Evolutionary conservation across 805 yeast genomes (phyloP).

Genomic region (Yamadazyma olivae): DNA sequence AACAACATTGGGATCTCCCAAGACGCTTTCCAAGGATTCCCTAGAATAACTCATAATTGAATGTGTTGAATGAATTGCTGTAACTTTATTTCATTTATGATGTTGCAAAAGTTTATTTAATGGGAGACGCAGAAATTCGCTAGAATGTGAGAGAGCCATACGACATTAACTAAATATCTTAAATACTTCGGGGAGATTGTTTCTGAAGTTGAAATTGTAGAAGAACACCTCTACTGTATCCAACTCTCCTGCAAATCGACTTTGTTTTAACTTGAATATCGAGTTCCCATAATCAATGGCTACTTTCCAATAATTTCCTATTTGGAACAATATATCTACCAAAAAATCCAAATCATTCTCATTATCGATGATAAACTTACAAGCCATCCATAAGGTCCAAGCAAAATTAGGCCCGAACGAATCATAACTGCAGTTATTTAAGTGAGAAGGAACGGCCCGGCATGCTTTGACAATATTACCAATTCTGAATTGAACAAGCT

Average conservation of each 20-base stretch:
- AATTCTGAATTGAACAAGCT: conserved; percentile 1
- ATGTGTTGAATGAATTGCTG: too few species aligned
- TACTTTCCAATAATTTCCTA: conserved; percentile 2
- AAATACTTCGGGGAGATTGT: too few species aligned
- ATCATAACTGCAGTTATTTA: neutral
- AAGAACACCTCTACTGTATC: too few species aligned
- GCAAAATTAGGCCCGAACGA: conserved; percentile 4
- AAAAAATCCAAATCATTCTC: conserved; percentile 1
- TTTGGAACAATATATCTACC: conserved; percentile 1
- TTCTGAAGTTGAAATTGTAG: too few species aligned
- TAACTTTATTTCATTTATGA: too few species aligned
- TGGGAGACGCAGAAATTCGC: too few species aligned
- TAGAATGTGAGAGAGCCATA: too few species aligned
- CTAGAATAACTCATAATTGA: too few species aligned
- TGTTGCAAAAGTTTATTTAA: too few species aligned
- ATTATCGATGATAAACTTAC: neutral
- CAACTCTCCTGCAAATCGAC: too few species aligned
- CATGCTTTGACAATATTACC: conserved; percentile 1
- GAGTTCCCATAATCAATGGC: neutral
- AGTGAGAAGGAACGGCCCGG: conserved; percentile 1
- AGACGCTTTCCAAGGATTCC: neutral
- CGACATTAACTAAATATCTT: too few species aligned
- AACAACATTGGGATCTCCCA: conserved; percentile 1
- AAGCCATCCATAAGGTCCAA: conserved; percentile 2
- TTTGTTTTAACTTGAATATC: too few species aligned